Percentiles rank a stretch among this genome's conserved stretches.
Conservation (phyloP, 306 rosid genomes). For the Boehmeria nivea region DNA sequence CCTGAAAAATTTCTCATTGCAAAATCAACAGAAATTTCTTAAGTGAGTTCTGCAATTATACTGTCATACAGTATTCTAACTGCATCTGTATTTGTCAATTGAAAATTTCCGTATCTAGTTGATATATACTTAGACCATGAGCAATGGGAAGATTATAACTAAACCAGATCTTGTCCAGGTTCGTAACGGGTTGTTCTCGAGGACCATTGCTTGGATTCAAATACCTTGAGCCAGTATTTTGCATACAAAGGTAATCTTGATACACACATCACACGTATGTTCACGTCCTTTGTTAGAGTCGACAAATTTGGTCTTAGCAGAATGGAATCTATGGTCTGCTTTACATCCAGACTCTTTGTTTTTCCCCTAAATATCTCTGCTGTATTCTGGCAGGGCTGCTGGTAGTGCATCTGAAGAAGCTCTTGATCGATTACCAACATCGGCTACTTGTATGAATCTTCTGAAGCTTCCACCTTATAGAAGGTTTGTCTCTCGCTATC, state of each 20-base stretch:
- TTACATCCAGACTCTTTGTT: not conserved
- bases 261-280: not conserved
- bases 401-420: conserved; percentile 90
- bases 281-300: not conserved
- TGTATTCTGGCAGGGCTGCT: conserved; percentile 55
- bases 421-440: conserved; percentile 87
- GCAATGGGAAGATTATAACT: conserved; percentile 14
- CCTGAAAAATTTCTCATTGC: conserved; percentile 80
- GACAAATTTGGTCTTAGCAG: not conserved
- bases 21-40: conserved; percentile 80
- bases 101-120: not conserved
- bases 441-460: conserved; percentile 98
- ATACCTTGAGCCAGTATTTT: conserved; percentile 83
- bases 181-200: conserved; percentile 97
- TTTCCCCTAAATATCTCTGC: conserved; percentile 2
- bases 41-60: conserved; percentile 50
- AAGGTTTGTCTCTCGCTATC: conserved; percentile 58
- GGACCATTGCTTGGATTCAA: conserved; percentile 95
- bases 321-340: not conserved
- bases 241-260: conserved; percentile 78
- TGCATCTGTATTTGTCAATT: not conserved
- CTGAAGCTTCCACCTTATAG: conserved; percentile 95
- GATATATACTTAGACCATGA: conserved; percentile 1
- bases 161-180: conserved; percentile 40
- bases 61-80: not conserved